Evolutionary conservation across 2,329 filamentous ascomycete genomes (phyloP), one percentile per base, ranked within the genome.

Genomic region (Hypoxylon sp.): DNA sequence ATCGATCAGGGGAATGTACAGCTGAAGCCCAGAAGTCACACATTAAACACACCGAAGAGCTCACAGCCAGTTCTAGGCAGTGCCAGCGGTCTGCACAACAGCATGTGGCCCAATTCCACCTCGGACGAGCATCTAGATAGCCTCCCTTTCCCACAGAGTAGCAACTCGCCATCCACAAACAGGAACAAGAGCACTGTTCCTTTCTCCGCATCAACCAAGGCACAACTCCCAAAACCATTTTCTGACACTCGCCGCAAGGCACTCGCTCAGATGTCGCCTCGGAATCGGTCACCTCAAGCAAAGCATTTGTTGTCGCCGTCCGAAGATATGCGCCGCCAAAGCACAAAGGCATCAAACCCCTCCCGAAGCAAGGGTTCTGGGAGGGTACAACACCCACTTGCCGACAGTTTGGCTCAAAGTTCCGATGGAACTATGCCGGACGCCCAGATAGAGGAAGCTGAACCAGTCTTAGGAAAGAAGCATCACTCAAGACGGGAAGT

Each of bases 181-280:
- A 17, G 27, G 17, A 42, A 16, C 8, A 49, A 35, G 15, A 32
- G 27, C 21, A 43, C 2, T 23, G 25, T 45, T 8, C 15, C 15
- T 17, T 19, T 12, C 19, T 55, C 51, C n/a, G 34, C 46, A 26
- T 13, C 51, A 2, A 7, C 43, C 5, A 53, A 40, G 17, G 5
- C 23, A 4, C 45, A 45, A 11, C 31, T 55, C 6, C 55, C 57
- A 2, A 60, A 55, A 21, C 35, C 45, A 3, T 45, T 58, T 11
- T 42, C 38, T 7, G 41, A 58, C 29, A 37, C 41, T 25, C 41
- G 51, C 6, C 36, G 44, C 13, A 58, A 47, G 26, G 57, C 57
- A 16, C 42, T 54, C 31, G 48, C 42, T 4, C 38, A 50, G 23
- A 40, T 50, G 19, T 27, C 47, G 9, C 29, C 51, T 32, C 54